Evolutionary conservation across 2,329 filamentous ascomycete species (phyloP).

Genomic region (Fusarium sp.): DNA sequence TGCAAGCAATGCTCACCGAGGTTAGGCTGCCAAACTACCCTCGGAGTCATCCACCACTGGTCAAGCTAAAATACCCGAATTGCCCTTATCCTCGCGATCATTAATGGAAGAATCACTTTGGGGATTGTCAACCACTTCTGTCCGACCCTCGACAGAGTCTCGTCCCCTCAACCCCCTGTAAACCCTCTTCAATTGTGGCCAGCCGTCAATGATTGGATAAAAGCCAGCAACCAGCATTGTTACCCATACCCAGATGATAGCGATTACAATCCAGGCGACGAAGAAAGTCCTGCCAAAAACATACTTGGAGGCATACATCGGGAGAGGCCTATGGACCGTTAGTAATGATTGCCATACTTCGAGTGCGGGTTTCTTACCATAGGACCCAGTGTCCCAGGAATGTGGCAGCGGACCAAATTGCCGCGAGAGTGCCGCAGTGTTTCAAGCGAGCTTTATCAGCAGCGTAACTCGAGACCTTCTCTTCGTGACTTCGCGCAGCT

Average conservation of each 20-base stretch:
- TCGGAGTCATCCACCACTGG: no score
- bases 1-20: no score
- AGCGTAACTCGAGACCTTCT: conserved; percentile 44
- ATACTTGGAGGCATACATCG: conserved; percentile 66
- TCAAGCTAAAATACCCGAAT: not conserved
- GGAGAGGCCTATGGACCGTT: conserved; percentile 56
- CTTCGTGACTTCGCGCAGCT: conserved; percentile 24
- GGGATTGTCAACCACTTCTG: not conserved
- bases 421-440: conserved; percentile 56
- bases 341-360: accelerated
- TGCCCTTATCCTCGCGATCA: not conserved
- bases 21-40: no score
- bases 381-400: conserved; percentile 67
- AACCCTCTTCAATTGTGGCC: conserved; percentile 38
- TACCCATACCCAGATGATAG: conserved; percentile 66
- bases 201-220: conserved; percentile 63
- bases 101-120: conserved; percentile 8
- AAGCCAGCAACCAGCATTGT: conserved; percentile 63
- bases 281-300: conserved; percentile 63
- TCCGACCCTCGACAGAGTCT: not conserved
- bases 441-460: conserved; percentile 55
- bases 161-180: not conserved
- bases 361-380: conserved; percentile 38
- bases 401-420: conserved; percentile 58
- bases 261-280: conserved; percentile 62